Conservation (phyloP, 495 filamentous ascomycete genomes). For the Podospora conica region DNA sequence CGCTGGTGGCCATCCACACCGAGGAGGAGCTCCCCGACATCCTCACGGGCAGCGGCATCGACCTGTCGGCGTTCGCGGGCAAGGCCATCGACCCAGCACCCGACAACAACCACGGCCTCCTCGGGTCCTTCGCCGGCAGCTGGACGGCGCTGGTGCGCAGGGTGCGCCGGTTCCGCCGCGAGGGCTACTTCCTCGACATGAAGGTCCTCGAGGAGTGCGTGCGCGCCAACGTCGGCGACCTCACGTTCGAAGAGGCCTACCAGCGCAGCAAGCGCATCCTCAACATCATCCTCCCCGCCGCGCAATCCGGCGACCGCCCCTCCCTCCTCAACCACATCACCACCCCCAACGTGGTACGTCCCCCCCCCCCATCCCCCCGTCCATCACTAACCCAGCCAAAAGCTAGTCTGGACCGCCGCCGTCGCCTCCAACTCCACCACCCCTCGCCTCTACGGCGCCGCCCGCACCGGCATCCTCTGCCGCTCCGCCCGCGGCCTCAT, state of each 20-base stretch:
- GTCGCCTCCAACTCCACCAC: conserved; percentile 79
- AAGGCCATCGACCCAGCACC: conserved; percentile 21
- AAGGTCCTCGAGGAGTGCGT: conserved; percentile 81
- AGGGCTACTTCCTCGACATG: conserved; percentile 81
- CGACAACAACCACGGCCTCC: conserved; percentile 7
- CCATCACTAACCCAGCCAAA: conserved; percentile 19
- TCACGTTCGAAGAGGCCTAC: conserved; percentile 95
- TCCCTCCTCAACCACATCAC: conserved; percentile 90
- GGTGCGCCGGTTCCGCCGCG: conserved; percentile 56
- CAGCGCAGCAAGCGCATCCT: conserved; percentile 76
- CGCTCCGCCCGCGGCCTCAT: conserved; percentile 76
- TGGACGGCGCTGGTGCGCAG: conserved; percentile 55
- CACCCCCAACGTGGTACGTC: conserved; percentile 82
- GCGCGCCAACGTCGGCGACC: conserved; percentile 73
- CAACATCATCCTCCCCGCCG: conserved; percentile 84
- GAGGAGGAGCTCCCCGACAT: conserved; percentile 78
- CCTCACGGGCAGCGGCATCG: conserved; percentile 71
- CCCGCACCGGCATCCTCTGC: conserved; percentile 66
- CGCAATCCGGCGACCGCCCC: conserved; percentile 67
- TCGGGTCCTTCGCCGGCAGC: conserved; percentile 34
- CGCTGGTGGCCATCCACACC: conserved; percentile 80
- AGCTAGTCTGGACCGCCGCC: conserved; percentile 90
- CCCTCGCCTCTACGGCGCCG: conserved; percentile 52
- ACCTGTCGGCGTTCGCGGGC: conserved; percentile 70
- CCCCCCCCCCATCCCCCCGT: background rate